Evolutionary conservation across 345 rosid genomes (phyloP).

Genomic region (Brassica carinata): DNA sequence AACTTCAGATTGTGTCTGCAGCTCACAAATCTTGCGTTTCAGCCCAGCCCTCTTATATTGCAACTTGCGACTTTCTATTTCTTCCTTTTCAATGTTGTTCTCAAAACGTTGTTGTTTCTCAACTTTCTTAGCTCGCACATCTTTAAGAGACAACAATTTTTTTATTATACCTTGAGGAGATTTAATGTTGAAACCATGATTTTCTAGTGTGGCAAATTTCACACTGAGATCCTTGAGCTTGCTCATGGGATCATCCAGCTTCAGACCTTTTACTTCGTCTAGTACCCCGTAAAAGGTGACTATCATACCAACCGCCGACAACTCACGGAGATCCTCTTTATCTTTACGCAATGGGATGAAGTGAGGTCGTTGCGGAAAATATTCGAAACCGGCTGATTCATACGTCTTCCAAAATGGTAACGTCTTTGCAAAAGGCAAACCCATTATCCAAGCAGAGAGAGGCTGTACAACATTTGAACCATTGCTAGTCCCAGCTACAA

Average conservation of each 20-base stretch:
- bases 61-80: slow-evolving; percentile 27
- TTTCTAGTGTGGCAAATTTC: slow-evolving; percentile 55
- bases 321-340: slow-evolving; percentile 66
- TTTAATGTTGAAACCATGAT: slow-evolving; percentile 64
- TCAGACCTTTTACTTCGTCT: slow-evolving; percentile 51
- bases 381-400: slow-evolving; percentile 54
- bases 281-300: slow-evolving; percentile 58
- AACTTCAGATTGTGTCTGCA: slow-evolving; percentile 40
- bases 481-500: slow-evolving; percentile 20
- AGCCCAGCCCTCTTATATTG: slow-evolving; percentile 38
- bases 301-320: slow-evolving; percentile 68
- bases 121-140: slow-evolving; percentile 31
- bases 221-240: slow-evolving; percentile 45
- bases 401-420: slow-evolving; percentile 54
- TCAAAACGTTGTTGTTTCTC: slow-evolving; percentile 40
- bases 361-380: slow-evolving; percentile 65
- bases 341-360: slow-evolving; percentile 55
- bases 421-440: slow-evolving; percentile 54
- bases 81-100: slow-evolving; percentile 34
- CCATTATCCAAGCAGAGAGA: slow-evolving; percentile 35
- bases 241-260: slow-evolving; percentile 41
- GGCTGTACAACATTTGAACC: slow-evolving; percentile 35
- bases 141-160: slow-evolving; percentile 51
- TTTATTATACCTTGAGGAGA: slow-evolving; percentile 45
- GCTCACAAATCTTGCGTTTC: slow-evolving; percentile 43